Base-by-base conservation (phyloP, 192 early-diverging fungal genomes). In the Backusella psychrophila region DNA sequence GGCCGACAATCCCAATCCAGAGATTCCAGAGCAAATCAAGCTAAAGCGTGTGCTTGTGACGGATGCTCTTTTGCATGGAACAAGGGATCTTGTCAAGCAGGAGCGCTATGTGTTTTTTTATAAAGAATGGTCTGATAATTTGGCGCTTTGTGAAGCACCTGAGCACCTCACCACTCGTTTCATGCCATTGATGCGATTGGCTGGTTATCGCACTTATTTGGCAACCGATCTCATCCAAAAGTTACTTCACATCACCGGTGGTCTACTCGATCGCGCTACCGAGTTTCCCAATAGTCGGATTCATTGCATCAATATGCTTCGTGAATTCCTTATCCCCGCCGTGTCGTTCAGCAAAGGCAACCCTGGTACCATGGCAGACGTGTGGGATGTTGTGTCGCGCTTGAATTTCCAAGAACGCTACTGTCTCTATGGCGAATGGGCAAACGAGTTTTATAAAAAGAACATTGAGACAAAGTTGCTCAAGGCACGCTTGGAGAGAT, bases 341-440 rank as follows among this genome's bases (percentile, higher is more conserved):
- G 71, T 94, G 1, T 90, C 92, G 0, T 79, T 89, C 29, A 77
- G 84, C 7, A 78, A 87, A 12, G 82, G 87, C 21, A 95, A 95
- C 66, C 90, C 93, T 19, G 93, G 87, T 44, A 84, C 87, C 21
- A 81, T 85, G 8, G 81, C 83, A 6, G 89, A 91, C 39, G 71
- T 94, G 1, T 95, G 93, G 93, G 76, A 81, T 26, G 70, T 96
- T 0, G 72, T 96, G 7, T 85, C 86, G n/a, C 74, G 75, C 8
- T 83, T 90, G 31, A 82, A 87, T 14, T 93, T 88, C 49, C 78
- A 87, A 75, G 86, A 83, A 46, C 85, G 95, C 8, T 94, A 87
- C 66, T 49, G 84, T 0, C 80, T 95, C 1, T 96, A 96, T 78
- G 92, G 90, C 3, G 93, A 95, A 76, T 96, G 95, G 95, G 86